These are phyloP conservation scores for Crucibulum laeve DNA, from an alignment of 768 basidiomycete genomes.

Conservation along the genomic window DNA sequence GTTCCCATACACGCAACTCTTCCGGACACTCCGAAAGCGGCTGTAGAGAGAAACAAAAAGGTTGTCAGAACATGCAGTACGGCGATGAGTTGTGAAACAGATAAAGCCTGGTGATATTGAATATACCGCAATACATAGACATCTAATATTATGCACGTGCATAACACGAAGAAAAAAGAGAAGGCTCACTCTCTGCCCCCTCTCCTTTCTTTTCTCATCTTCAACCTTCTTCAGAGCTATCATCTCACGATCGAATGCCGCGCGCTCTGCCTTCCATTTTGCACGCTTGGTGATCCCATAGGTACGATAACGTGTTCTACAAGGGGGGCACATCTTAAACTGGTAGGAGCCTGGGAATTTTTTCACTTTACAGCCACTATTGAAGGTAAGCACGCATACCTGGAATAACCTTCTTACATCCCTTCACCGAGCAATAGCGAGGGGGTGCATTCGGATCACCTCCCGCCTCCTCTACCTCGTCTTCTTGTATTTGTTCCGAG, in stretches of 20 bases:
- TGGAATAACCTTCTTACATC: slow-evolving; percentile 43
- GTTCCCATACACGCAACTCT: slow-evolving; percentile 30
- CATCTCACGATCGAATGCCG: slow-evolving; percentile 36
- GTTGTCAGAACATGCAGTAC: slow-evolving; percentile 1
- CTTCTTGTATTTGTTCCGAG: neutral
- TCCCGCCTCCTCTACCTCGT: slow-evolving; percentile 8
- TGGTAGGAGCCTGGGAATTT: slow-evolving; percentile 19
- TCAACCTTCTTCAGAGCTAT: slow-evolving; percentile 30
- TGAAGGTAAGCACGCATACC: slow-evolving; percentile 23
- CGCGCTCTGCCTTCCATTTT: slow-evolving; percentile 47
- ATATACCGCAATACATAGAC: neutral
- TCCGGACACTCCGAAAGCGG: slow-evolving; percentile 29
- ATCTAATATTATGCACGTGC: neutral
- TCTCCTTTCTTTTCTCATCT: slow-evolving; percentile 26
- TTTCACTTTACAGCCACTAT: slow-evolving; percentile 13
- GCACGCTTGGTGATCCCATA: slow-evolving; percentile 53
- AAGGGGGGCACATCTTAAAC: slow-evolving; percentile 42
- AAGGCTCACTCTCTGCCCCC: slow-evolving; percentile 32
- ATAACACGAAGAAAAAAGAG: slow-evolving; percentile 1
- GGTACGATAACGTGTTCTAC: slow-evolving; percentile 42
- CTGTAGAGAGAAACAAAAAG: slow-evolving; percentile 11
- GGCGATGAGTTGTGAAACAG: neutral
- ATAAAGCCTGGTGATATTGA: neutral
- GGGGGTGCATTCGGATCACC: slow-evolving; percentile 7
- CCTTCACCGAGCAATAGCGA: slow-evolving; percentile 50